Evolutionary conservation across 2,329 filamentous ascomycete genomes (phyloP), one percentile per base, ranked within the genome.

Genomic region (Cercospora sp.): DNA sequence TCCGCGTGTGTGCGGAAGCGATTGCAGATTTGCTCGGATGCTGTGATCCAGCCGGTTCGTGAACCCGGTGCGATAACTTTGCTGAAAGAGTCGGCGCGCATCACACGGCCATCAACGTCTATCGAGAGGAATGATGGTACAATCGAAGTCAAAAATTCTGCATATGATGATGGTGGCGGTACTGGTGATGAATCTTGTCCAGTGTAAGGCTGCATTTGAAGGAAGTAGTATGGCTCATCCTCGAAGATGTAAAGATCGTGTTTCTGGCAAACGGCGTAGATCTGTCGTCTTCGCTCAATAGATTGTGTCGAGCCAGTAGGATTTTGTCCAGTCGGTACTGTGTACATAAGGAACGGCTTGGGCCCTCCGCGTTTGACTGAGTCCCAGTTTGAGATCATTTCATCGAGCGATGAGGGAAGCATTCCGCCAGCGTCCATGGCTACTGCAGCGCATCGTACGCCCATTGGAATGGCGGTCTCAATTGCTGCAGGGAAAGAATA

Each of bases 151-250:
- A 98, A 82, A 79, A 97, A 97, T 10, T 90, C 89, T 3, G 90
- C 87, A 65, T 92, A 87, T 12, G 82, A 87, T 40, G 83, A 80
- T 6, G 90, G 89, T 0, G 87, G 83, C 6, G 87, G 85, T 3
- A 83, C 80, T 1, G 83, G 80, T 0, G 85, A 79, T 16, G 83
- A 80, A 71, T 84, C 79, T 34, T 84, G 81, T 13, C 87, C 85
- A 1, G 85, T 85, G 80, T 93, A 94, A 0, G 90, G 88, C 74
- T 91, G 88, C 90, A 93, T 92, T 80, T 97, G 94, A 40, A 97
- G 85, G 82, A 94, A 97, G 81, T 96, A 97, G 82, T 97, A 97
- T 1, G 94, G 94, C 78, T 97, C 94, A 77, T 97, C 94, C 82
- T 97, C 94, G 73, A 97, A 82, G 77, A 97, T 94, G 81, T 88